Percentiles rank a stretch among this genome's conserved stretches.
Evolutionary conservation across 140 eudicot genomes (phyloP).

Genomic region (Eryngium alpinum): DNA sequence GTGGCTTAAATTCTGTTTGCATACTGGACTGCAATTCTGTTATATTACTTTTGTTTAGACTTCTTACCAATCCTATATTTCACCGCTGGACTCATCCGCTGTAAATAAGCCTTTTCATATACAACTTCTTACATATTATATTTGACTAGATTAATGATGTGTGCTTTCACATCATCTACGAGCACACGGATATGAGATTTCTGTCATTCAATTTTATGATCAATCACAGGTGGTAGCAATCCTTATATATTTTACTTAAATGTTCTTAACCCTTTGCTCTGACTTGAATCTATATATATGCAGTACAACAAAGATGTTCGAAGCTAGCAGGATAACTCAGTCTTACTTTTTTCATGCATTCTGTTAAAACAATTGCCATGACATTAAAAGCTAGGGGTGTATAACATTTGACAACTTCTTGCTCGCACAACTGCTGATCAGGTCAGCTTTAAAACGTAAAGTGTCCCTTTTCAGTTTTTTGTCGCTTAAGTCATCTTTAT

Average conservation of each 20-base stretch:
- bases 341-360: slow-evolving; percentile 90
- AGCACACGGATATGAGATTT: slow-evolving; percentile 97
- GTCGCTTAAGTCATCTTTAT: neutral
- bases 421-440: slow-evolving; percentile 94
- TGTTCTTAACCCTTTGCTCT: neutral
- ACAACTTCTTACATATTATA: neutral
- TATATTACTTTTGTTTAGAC: too few relatives aligned
- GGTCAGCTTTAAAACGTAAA: slow-evolving; percentile 38
- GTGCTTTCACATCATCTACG: slow-evolving; percentile 33
- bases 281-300: slow-evolving; percentile 18
- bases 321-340: slow-evolving; percentile 92
- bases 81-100: slow-evolving; percentile 94
- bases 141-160: neutral
- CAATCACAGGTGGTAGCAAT: slow-evolving; percentile 87
- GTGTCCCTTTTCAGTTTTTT: neutral
- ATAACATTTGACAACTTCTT: slow-evolving; percentile 82
- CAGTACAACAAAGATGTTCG: slow-evolving; percentile 91
- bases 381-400: slow-evolving; percentile 91
- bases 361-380: slow-evolving; percentile 78
- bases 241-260: neutral
- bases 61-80: slow-evolving; percentile 76
- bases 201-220: slow-evolving; percentile 89
- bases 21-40: too few relatives aligned
- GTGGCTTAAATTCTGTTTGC: too few relatives aligned
- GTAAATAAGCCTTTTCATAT: slow-evolving; percentile 40